A percentile compares a stretch with the other conserved stretches of the same genome.
These are phyloP conservation scores for Starmerella scarabaei DNA, from an alignment of 805 yeast genomes.

Conservation along the genomic window DNA sequence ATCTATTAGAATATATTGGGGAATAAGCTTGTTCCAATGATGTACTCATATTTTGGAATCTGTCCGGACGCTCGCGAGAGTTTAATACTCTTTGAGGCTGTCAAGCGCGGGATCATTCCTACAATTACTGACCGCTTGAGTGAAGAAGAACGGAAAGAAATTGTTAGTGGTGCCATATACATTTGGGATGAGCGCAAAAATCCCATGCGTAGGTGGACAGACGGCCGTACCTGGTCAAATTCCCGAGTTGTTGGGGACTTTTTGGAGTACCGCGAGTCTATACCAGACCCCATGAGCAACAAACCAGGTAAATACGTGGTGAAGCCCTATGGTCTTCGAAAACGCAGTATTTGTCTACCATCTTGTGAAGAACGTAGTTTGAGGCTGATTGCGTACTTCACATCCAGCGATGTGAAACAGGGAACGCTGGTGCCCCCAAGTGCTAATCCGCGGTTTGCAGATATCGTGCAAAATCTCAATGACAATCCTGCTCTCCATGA, in stretches of 20 bases:
- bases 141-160: constrained; percentile 40
- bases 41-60: constrained; percentile 52
- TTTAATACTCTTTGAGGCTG: constrained; percentile 50
- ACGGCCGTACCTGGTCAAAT: constrained; percentile 62
- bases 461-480: constrained; percentile 17
- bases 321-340: constrained; percentile 44
- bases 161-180: constrained; percentile 48
- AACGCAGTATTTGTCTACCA: constrained; percentile 50
- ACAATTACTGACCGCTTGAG: constrained; percentile 46
- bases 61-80: constrained; percentile 50
- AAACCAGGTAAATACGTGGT: constrained; percentile 29
- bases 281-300: constrained; percentile 22
- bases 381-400: constrained; percentile 48
- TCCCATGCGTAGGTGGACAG: constrained; percentile 69
- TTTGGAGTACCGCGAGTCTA: constrained; percentile 51
- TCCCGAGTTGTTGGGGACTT: constrained; percentile 55
- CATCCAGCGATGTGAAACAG: constrained; percentile 23
- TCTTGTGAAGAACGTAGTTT: constrained; percentile 41
- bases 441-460: constrained; percentile 31
- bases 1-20: too few species aligned
- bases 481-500: constrained; percentile 1
- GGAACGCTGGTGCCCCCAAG: constrained; percentile 33
- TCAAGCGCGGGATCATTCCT: constrained; percentile 43
- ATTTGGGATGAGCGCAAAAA: constrained; percentile 63
- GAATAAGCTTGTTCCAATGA: too few species aligned